These are phyloP conservation scores for Mucor plumbeus DNA, from an alignment of 371 early-diverging fungal species.

Conservation along the genomic window DNA sequence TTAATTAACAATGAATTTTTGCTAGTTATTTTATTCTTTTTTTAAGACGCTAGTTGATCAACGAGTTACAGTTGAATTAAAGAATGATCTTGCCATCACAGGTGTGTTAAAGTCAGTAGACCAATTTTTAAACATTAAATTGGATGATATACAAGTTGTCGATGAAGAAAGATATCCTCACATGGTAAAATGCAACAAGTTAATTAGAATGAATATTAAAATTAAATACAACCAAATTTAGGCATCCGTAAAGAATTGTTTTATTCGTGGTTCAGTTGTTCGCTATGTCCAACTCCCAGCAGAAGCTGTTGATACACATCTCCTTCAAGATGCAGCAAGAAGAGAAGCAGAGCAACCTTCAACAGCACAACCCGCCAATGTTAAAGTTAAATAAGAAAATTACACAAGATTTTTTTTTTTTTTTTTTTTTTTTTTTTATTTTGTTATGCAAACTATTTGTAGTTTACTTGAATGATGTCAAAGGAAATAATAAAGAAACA, in stretches of 20 bases:
- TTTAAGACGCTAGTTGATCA: conserved; percentile 98
- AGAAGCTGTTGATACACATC: conserved; percentile 88
- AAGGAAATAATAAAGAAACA: conserved; percentile 7
- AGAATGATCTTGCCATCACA: conserved; percentile 94
- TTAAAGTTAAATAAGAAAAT: conserved; percentile 52
- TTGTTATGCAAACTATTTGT: neutral
- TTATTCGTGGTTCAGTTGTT: conserved; percentile 98
- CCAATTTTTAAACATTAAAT: conserved; percentile 97
- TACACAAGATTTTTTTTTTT: neutral
- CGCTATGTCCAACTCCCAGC: conserved; percentile 95
- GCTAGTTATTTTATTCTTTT: conserved; percentile 98
- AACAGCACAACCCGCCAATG: conserved; percentile 54
- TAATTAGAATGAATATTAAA: neutral
- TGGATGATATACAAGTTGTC: conserved; percentile 89
- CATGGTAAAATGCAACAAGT: conserved; percentile 71
- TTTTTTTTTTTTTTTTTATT: neutral
- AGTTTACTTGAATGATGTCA: neutral
- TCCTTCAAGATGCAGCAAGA: conserved; percentile 96
- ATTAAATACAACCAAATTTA: conserved; percentile 33
- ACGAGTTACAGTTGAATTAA: conserved; percentile 96
- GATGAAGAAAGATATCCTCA: conserved; percentile 95
- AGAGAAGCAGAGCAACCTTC: conserved; percentile 79
- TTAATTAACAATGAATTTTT: neutral
- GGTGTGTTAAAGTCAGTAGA: conserved; percentile 97
- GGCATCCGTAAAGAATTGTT: conserved; percentile 95